phyloP scores from a whole-genome alignment of 331 rosid genomes.

The Quercus lobata region DNA sequence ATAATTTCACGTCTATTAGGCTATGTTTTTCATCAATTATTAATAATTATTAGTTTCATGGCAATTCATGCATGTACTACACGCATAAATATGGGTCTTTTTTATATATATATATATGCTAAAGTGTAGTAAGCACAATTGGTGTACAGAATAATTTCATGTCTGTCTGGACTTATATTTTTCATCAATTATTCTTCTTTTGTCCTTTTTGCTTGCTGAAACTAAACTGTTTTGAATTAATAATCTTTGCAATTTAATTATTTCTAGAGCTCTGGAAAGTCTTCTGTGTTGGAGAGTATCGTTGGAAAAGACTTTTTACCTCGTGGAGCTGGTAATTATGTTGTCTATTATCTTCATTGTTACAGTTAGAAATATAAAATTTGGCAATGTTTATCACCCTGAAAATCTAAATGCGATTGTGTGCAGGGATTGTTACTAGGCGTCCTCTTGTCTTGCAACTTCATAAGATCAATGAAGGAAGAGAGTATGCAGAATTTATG shows the following conservation, averaged over 20 bases:
- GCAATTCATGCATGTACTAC: too few relatives aligned
- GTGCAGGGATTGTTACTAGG: slow-evolving; percentile 55
- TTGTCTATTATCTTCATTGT: not conserved
- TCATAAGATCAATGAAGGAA: slow-evolving; percentile 40
- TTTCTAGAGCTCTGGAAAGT: slow-evolving; percentile 53
- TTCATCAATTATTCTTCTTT: not conserved
- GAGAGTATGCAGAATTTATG: slow-evolving; percentile 52
- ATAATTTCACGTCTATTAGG: too few relatives aligned
- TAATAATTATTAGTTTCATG: too few relatives aligned
- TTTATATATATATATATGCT: too few relatives aligned
- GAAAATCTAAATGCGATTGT: not conserved
- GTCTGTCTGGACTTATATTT: not conserved
- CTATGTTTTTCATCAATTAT: too few relatives aligned
- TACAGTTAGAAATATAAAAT: not conserved
- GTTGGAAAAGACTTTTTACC: slow-evolving; percentile 55
- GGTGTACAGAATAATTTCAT: too few relatives aligned
- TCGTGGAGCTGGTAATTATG: slow-evolving; percentile 48
- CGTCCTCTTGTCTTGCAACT: slow-evolving; percentile 58
- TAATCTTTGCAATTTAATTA: not conserved
- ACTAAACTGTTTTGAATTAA: not conserved
- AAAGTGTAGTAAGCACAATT: too few relatives aligned
- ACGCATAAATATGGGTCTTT: too few relatives aligned
- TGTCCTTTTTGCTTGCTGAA: not conserved
- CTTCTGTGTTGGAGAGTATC: slow-evolving; percentile 51
- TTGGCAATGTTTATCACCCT: not conserved